Evolutionary conservation across 2,329 filamentous ascomycete genomes (phyloP), one percentile per base, ranked within the genome.

Genomic region (Sarocladium strictum): DNA sequence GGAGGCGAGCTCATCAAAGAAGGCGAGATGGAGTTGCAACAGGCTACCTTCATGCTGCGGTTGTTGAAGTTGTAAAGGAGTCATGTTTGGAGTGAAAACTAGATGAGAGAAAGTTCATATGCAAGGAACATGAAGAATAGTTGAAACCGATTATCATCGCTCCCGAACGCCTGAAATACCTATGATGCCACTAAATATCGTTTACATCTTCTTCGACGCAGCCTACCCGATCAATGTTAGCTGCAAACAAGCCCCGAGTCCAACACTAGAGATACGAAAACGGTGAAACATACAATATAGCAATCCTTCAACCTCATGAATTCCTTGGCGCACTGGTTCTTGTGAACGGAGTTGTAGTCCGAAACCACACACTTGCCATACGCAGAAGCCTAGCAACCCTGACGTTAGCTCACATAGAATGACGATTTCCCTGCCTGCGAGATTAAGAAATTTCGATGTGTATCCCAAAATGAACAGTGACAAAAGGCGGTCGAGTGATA

Each of bases 291-390:
- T 76, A 96, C 92, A 65, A 95, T 65, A 66, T 90, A 96, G 67
- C 93, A 97, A 61, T 96, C 79, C 68, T 96, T 96, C 50, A 97
- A 69, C 60, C 75, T 84, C 70, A 94, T 76, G 62, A 99, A 97
- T 65, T 97, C 91, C 56, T 83, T 84, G 3, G 79, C 78, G 65
- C 94, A 99, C 76, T 94, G 94, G 66, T 97, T 90, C 67, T 96
- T 96, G 62, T 91, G 82, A 2, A 96, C 83, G 3, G 90, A 83
- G 66, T 93, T 93, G 72, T 96, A 97, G 66, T 97, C 93, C 37
- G 84, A 83, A 52, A 93, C 81, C 59, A 99, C 85, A 68, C 94
- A 99, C 76, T 91, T 92, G 61, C 93, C 94, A 65, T 97, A 99
- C 12, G 82, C 76, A 2, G 90, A 79, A 53, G 90, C 87, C 93